Evolutionary conservation across 306 rosid genomes (phyloP).

Genomic region (Cucumis cinereus): DNA sequence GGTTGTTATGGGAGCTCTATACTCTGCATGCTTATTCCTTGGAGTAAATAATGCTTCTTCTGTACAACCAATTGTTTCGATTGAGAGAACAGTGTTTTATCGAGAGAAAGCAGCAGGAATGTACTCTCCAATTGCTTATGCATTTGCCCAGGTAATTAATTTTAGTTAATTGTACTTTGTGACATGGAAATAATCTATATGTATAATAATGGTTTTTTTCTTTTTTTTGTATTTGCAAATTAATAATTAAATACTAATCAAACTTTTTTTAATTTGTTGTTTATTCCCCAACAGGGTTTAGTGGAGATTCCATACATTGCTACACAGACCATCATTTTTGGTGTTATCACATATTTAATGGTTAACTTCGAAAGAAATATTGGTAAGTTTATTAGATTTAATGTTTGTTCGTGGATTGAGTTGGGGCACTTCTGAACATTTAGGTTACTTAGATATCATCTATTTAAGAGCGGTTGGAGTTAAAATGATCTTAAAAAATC

Average conservation of each 20-base stretch:
- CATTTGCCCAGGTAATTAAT: conserved; percentile 54
- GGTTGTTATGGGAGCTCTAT: conserved; percentile 82
- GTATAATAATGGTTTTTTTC: too few relatives aligned
- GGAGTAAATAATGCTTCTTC: conserved; percentile 80
- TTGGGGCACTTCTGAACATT: too few relatives aligned
- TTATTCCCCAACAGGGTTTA: conserved; percentile 46
- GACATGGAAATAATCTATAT: too few relatives aligned
- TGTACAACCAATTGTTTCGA: conserved; percentile 86
- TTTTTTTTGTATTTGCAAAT: too few relatives aligned
- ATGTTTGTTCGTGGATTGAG: background rate
- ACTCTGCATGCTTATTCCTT: conserved; percentile 60
- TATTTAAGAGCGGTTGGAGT: too few relatives aligned
- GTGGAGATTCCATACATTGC: conserved; percentile 83
- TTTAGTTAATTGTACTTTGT: too few relatives aligned
- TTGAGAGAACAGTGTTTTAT: conserved; percentile 86
- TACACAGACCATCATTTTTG: conserved; percentile 55
- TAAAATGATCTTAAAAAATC: too few relatives aligned
- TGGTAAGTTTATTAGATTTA: conserved; percentile 19
- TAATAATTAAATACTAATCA: too few relatives aligned
- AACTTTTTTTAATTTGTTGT: too few relatives aligned
- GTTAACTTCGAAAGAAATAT: conserved; percentile 53
- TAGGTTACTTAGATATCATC: too few relatives aligned
- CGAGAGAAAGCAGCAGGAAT: conserved; percentile 88
- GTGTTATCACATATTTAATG: conserved; percentile 71
- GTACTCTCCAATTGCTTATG: conserved; percentile 82